Conservation (phyloP, 2,329 filamentous ascomycete genomes). For the Ophiostoma sp. region DNA sequence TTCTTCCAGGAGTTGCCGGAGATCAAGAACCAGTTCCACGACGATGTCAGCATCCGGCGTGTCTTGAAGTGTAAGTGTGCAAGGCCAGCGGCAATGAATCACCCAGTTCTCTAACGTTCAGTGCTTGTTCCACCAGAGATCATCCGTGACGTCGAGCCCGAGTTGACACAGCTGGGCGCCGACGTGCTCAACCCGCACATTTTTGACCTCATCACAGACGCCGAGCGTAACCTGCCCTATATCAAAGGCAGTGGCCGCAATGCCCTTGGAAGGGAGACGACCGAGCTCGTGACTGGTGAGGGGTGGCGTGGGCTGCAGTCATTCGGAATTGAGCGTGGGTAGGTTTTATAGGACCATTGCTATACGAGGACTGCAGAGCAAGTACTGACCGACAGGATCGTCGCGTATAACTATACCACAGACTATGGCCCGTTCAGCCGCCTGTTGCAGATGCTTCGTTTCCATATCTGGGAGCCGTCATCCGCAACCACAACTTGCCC, state of each 20-base stretch:
- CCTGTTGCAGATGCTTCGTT: conserved; percentile 53
- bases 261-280: conserved; percentile 55
- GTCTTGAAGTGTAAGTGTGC: conserved; percentile 44
- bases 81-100: too few species aligned
- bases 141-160: conserved; percentile 37
- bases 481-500: conserved; percentile 59
- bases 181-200: conserved; percentile 50
- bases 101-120: conserved; percentile 27
- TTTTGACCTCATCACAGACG: conserved; percentile 56
- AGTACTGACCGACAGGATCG: conserved; percentile 37
- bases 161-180: conserved; percentile 45
- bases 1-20: conserved; percentile 52
- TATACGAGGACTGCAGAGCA: neutral
- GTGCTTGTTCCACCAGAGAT: conserved; percentile 46
- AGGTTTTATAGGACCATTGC: conserved; percentile 6
- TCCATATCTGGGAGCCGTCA: conserved; percentile 55
- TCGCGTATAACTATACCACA: conserved; percentile 56
- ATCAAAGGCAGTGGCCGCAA: conserved; percentile 52
- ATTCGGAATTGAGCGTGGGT: conserved; percentile 53
- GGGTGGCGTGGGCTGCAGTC: conserved; percentile 61
- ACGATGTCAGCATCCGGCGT: conserved; percentile 49
- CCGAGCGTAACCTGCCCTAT: conserved; percentile 60
- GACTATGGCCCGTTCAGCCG: conserved; percentile 47
- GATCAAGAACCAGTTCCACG: conserved; percentile 51
- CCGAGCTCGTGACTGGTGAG: conserved; percentile 57